A percentile compares a stretch with the other conserved stretches of the same genome.
Evolutionary conservation across 805 yeast species (phyloP).

Genomic region (Metschnikowia orientalis): DNA sequence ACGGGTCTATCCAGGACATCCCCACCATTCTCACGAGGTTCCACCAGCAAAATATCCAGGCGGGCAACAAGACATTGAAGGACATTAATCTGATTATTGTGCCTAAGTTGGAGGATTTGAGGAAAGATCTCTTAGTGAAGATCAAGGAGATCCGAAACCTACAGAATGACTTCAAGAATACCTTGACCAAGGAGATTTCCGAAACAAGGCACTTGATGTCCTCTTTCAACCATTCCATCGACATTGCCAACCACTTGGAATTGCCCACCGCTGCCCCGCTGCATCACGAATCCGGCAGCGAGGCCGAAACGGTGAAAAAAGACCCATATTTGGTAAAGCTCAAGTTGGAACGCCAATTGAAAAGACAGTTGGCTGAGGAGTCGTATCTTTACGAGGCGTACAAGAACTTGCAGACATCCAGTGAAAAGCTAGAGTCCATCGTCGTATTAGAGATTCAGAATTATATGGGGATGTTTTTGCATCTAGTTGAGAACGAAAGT

Average conservation of each 20-base stretch:
- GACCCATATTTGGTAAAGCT: slow-evolving; percentile 82
- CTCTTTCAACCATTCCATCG: slow-evolving; percentile 58
- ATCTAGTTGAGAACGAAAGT: slow-evolving; percentile 66
- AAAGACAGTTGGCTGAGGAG: slow-evolving; percentile 75
- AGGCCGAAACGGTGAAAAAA: slow-evolving; percentile 38
- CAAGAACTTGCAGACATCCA: slow-evolving; percentile 79
- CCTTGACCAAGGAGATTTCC: slow-evolving; percentile 55
- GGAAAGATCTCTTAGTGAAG: slow-evolving; percentile 72
- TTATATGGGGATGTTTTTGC: slow-evolving; percentile 69
- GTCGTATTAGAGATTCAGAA: slow-evolving; percentile 84
- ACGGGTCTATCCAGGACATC: slow-evolving; percentile 76
- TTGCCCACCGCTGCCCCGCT: slow-evolving; percentile 16
- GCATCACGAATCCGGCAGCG: slow-evolving; percentile 13
- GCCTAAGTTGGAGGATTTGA: slow-evolving; percentile 54
- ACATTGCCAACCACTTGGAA: slow-evolving; percentile 48
- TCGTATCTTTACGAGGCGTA: slow-evolving; percentile 85
- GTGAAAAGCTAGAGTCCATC: slow-evolving; percentile 79
- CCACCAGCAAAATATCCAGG: slow-evolving; percentile 39
- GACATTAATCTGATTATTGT: slow-evolving; percentile 46
- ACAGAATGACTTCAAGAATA: slow-evolving; percentile 79
- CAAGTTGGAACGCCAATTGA: slow-evolving; percentile 70
- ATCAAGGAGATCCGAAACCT: slow-evolving; percentile 82
- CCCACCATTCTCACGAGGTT: slow-evolving; percentile 60
- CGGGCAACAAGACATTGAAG: slow-evolving; percentile 42
- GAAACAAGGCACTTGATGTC: slow-evolving; percentile 39